Evolutionary conservation across 2,329 filamentous ascomycete species (phyloP), one percentile per base, ranked within the genome.

Genomic region (Pseudogymnoascus sp.): DNA sequence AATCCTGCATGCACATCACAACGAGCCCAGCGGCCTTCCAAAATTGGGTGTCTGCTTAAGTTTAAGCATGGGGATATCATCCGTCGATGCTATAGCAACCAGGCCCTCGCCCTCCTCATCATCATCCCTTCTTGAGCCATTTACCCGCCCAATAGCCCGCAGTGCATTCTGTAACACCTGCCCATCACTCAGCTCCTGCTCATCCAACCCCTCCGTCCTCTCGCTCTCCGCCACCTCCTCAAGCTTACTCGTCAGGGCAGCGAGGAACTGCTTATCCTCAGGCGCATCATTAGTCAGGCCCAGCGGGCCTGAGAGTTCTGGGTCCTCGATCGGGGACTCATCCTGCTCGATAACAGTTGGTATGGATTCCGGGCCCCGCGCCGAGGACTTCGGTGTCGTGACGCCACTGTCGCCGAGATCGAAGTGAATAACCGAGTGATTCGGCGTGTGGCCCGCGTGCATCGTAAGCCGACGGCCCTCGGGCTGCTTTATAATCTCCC

Each of bases 391-490:
- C 4, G 72, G 72, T 7, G 72, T 72, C 7, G 68, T 67, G 43
- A 65, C 62, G 1, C 69, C 72, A 43, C 65, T 68, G 11, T 68
- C 68, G 4, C 77, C 76, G 14, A 84, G 72, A 2, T 80, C 72
- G 4, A 84, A 84, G 10, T 85, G 74, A 0, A 83, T 84, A 22
- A 77, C 71, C 2, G 76, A 78, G 70, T 86, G 84, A 60, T 79
- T 86, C 6, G 84, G 84, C 1, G 84, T 87, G 71, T 87, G 84
- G 1, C 84, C 84, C 19, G 84, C 84, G 71, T 87, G 81, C 79
- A 87, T 83, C 0, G 79, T 85, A 41, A 86, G 78, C 50, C 84
- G 78, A 59, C 75, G 76, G 46, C 77, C 76, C 68, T 81, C 83
- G 12, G 70, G 69, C 28, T 69, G 66, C n/a, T 38, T 59, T 14